Evolutionary conservation across 2,329 filamentous ascomycete species (phyloP).

Genomic region (Helicocarpus griseus): DNA sequence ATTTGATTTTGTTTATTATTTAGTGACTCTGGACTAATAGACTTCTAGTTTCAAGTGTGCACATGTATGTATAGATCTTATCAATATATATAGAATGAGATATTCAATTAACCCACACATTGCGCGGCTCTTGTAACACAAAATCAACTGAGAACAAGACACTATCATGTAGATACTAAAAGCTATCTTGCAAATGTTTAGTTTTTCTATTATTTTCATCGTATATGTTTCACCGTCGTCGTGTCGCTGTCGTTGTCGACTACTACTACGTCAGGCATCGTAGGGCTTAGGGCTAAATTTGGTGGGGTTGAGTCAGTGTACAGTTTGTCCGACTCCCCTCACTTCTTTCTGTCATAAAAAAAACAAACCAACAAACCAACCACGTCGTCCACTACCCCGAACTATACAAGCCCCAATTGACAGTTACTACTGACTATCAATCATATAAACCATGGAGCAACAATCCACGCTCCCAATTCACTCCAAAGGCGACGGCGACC

Average conservation of each 20-base stretch:
- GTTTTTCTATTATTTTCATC: background rate
- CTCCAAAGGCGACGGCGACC: slow-evolving; percentile 7
- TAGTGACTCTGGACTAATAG: background rate
- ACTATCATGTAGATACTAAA: no score
- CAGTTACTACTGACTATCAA: background rate
- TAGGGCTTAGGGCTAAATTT: slow-evolving; percentile 8
- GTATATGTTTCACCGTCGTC: background rate
- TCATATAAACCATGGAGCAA: slow-evolving; percentile 11
- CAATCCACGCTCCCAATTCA: slow-evolving; percentile 11
- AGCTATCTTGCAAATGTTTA: no score
- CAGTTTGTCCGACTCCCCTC: background rate
- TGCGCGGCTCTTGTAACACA: background rate
- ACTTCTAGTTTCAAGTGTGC: background rate
- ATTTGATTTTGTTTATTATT: background rate
- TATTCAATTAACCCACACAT: no score
- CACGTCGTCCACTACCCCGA: background rate
- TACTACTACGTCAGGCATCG: background rate
- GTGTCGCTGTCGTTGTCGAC: background rate
- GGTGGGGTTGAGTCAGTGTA: slow-evolving; percentile 6
- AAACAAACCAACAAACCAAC: background rate
- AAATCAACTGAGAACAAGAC: no score
- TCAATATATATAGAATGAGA: no score
- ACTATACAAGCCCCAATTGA: background rate
- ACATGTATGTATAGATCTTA: no score
- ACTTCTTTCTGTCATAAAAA: background rate